A percentile compares a stretch with the other conserved stretches of the same genome.
These are phyloP conservation scores for Camelina laxa DNA, from an alignment of 345 rosid genomes.

Conservation along the genomic window DNA sequence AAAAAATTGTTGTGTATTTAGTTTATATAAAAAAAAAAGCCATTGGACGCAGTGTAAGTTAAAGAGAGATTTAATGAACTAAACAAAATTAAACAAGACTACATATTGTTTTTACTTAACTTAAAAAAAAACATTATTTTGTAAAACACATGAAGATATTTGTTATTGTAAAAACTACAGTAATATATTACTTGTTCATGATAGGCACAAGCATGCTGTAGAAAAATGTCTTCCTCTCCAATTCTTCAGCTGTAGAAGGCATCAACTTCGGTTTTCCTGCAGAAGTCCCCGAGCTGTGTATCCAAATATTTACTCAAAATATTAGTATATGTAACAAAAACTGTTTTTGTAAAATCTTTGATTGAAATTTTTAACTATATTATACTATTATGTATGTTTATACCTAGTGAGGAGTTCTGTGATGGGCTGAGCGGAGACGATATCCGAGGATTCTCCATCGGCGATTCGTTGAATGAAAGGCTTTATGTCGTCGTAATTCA, in stretches of 20 bases:
- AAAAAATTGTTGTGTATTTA: too few species aligned
- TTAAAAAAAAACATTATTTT: not conserved
- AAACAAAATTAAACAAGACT: not conserved
- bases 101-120: not conserved
- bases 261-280: slow-evolving; percentile 92
- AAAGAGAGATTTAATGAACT: too few species aligned
- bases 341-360: not conserved
- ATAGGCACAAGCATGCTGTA: slow-evolving; percentile 90
- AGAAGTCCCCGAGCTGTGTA: slow-evolving; percentile 90
- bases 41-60: too few species aligned
- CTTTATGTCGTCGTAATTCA: slow-evolving; percentile 80
- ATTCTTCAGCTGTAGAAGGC: slow-evolving; percentile 94
- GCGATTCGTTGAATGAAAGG: slow-evolving; percentile 75
- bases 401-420: slow-evolving; percentile 92
- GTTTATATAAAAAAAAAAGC: too few species aligned
- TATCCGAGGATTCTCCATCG: slow-evolving; percentile 67
- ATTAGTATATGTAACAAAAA: slow-evolving; percentile 19
- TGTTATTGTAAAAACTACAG: not conserved
- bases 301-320: slow-evolving; percentile 25
- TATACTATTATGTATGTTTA: not conserved
- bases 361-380: not conserved
- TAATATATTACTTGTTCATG: slow-evolving; percentile 71
- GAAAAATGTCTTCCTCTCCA: slow-evolving; percentile 86
- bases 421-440: slow-evolving; percentile 78
- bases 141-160: not conserved